Percentiles rank a stretch among this genome's conserved stretches.
These are phyloP conservation scores for Hura crepitans DNA, from an alignment of 441 rosid species.

Conservation along the genomic window DNA sequence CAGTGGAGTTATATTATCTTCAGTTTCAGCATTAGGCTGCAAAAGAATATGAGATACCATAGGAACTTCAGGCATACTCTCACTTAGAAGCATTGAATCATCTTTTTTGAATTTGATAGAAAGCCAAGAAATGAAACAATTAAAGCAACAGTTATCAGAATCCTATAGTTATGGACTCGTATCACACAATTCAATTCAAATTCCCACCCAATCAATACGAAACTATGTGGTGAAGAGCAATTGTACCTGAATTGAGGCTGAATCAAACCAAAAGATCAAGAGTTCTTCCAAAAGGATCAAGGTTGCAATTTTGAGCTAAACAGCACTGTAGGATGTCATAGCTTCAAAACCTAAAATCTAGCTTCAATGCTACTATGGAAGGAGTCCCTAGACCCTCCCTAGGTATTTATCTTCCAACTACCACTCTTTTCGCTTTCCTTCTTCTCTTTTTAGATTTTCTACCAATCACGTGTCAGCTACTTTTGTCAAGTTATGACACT, in stretches of 20 bases:
- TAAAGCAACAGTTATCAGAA: neutral
- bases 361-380: neutral
- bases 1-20: conserved; percentile 74
- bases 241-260: neutral
- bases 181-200: neutral
- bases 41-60: conserved; percentile 14
- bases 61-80: neutral
- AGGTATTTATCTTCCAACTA: neutral
- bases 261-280: neutral
- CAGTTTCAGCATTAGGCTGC: conserved; percentile 88
- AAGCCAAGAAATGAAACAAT: neutral
- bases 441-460: neutral
- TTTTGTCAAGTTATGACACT: neutral
- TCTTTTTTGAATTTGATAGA: neutral
- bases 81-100: neutral
- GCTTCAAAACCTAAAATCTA: neutral
- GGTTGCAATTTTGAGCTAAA: too few relatives aligned
- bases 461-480: neutral
- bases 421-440: neutral
- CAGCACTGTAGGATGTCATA: neutral
- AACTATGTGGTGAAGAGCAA: neutral
- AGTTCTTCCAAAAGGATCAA: too few relatives aligned
- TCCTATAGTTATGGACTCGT: neutral
- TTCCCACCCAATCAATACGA: neutral
- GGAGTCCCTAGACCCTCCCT: neutral